Percentiles rank a stretch among this genome's conserved stretches.
Evolutionary conservation across 129 eudicot genomes (phyloP).

Genomic region (Artemisia tridentata): DNA sequence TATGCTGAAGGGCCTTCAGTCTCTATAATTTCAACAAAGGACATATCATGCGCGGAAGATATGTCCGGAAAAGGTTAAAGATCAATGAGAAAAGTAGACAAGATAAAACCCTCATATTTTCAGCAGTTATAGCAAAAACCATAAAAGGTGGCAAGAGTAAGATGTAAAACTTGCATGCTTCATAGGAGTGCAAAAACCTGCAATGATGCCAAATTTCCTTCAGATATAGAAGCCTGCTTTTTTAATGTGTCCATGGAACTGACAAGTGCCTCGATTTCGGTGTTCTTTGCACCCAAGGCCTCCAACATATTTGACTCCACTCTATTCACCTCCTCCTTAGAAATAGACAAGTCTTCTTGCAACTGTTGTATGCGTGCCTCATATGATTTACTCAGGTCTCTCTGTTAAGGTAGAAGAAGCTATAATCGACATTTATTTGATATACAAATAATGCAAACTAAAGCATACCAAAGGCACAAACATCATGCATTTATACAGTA

Average conservation of each 20-base stretch:
- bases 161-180: slow-evolving; percentile 37
- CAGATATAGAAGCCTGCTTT: slow-evolving; percentile 91
- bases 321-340: slow-evolving; percentile 72
- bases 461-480: slow-evolving; percentile 14
- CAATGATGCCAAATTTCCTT: slow-evolving; percentile 87
- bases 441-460: slow-evolving; percentile 9
- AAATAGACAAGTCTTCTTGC: slow-evolving; percentile 65
- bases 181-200: slow-evolving; percentile 61
- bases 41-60: neutral
- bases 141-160: slow-evolving; percentile 31
- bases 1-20: no score
- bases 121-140: slow-evolving; percentile 11
- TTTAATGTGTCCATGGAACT: slow-evolving; percentile 79
- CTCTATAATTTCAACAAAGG: no score
- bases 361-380: slow-evolving; percentile 83
- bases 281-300: slow-evolving; percentile 90
- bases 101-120: slow-evolving; percentile 6
- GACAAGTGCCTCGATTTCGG: slow-evolving; percentile 91
- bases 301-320: slow-evolving; percentile 87
- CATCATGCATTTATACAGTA: slow-evolving; percentile 28
- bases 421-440: slow-evolving; percentile 20
- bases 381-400: slow-evolving; percentile 85
- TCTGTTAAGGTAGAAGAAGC: slow-evolving; percentile 48
- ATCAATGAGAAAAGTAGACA: slow-evolving; percentile 21
- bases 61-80: slow-evolving; percentile 1